Evolutionary conservation across 139 green algal genomes (phyloP).

Genomic region (Chlamydomonas urium): DNA sequence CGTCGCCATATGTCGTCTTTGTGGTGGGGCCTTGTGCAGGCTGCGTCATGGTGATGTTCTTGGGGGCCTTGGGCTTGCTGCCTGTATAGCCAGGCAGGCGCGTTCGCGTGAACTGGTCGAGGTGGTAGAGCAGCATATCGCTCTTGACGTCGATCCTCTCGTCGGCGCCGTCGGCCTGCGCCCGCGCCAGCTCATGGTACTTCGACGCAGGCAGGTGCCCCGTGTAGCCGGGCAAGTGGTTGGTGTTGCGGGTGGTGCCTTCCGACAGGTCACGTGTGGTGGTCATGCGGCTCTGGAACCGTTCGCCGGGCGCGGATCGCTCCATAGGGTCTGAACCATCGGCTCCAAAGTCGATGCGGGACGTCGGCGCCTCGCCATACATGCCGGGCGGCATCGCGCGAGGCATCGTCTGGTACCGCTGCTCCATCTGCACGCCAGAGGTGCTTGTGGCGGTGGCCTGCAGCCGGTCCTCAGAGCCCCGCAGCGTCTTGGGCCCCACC

Average conservation of each 20-base stretch:
- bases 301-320: constrained; percentile 21
- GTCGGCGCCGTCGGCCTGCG: constrained; percentile 21
- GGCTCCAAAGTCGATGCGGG: constrained; percentile 27
- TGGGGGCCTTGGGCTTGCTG: constrained; percentile 28
- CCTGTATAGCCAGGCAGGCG: constrained; percentile 52
- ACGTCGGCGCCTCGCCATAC: constrained; percentile 16
- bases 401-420: constrained; percentile 25
- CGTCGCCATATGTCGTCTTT: constrained; percentile 41
- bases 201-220: constrained; percentile 44
- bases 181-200: constrained; percentile 19
- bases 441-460: neutral
- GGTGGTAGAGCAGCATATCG: constrained; percentile 36
- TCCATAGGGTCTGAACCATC: constrained; percentile 40
- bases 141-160: constrained; percentile 33
- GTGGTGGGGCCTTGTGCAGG: constrained; percentile 27
- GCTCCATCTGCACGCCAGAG: neutral
- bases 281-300: constrained; percentile 26
- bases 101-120: constrained; percentile 50
- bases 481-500: neutral
- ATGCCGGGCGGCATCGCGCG: constrained; percentile 39
- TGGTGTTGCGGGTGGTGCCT: constrained; percentile 43
- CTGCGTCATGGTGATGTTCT: constrained; percentile 23
- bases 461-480: neutral
- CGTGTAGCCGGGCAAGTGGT: constrained; percentile 55
- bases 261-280: constrained; percentile 43